Base-by-base conservation (phyloP, 306 rosid species). In the Quercus robur region DNA sequence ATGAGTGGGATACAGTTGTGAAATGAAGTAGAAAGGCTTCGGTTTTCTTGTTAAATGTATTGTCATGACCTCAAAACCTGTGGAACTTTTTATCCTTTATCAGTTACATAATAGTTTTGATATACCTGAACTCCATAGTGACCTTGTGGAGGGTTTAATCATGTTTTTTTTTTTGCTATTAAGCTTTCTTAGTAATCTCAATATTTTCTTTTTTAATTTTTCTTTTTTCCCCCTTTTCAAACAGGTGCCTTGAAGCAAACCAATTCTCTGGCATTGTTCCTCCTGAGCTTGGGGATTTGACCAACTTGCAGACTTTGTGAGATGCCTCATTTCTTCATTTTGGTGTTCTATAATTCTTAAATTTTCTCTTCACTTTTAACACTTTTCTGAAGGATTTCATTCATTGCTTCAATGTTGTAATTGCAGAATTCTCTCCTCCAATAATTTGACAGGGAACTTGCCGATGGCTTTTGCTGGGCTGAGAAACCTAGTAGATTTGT, bases 181-280 rank as follows among this genome's bases (percentile, higher is more conserved):
- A 81, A 74, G 2, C 70, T 49, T 72, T 77, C 17, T 23, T 44
- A 30, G 33, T 20, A 41, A 73, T 75, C 57, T 75, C 61, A 56
- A 21, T 10, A 46, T 14, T 5, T 38, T 5, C 2, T 71, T 21
- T 62, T 38, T 38, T 38, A 38, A 38, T 38, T 38, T 62, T 26
- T 54, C 6, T 26, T 51, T 13, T n/a, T 33, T 68, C 31, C 5
- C 26, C 56, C 14, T 59, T 75, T 81, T 64, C 28, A 41, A 83
- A 85, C 80, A 94, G 98, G 82, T 11, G 0, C 85, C 97, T 94
- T 79, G 98, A 90, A 90, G 87, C 88, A 67, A 94, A 94, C 82
- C 92, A 85, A 73, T 92, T 92, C 77, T 85, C 86, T 19, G 98
- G 98, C 46, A 62, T 54, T 74, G 78, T 92, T 74, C 97, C 98